A percentile compares a stretch with the other conserved stretches of the same genome.
Evolutionary conservation across 495 filamentous ascomycete genomes (phyloP).

Genomic region (Aspergillus wentii): DNA sequence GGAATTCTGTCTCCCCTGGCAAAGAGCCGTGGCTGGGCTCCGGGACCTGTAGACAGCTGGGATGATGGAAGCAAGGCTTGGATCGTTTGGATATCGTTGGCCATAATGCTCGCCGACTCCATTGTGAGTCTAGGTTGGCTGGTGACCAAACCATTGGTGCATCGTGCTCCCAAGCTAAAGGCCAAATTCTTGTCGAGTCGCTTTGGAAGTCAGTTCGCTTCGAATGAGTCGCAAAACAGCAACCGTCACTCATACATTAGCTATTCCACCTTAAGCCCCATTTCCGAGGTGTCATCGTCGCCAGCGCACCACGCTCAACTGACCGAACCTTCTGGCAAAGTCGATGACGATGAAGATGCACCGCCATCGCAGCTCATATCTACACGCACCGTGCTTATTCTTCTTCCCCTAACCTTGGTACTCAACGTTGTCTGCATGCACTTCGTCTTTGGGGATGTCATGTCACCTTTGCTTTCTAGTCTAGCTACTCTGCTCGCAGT

Average conservation of each 20-base stretch:
- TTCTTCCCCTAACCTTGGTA: slow-evolving; percentile 69
- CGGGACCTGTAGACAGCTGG: slow-evolving; percentile 83
- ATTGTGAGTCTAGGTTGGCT: slow-evolving; percentile 84
- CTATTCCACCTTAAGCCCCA: slow-evolving; percentile 36
- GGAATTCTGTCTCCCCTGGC: slow-evolving; percentile 85
- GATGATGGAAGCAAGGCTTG: slow-evolving; percentile 88
- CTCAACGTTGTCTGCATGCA: slow-evolving; percentile 79
- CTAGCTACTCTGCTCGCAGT: slow-evolving; percentile 83
- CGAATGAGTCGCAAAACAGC: slow-evolving; percentile 2
- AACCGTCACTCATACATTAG: slow-evolving; percentile 26
- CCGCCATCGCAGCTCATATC: slow-evolving; percentile 79
- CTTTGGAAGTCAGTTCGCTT: slow-evolving; percentile 20
- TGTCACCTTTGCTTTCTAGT: slow-evolving; percentile 63
- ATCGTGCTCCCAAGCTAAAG: slow-evolving; percentile 31
- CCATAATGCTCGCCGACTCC: slow-evolving; percentile 95
- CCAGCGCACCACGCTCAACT: slow-evolving; percentile 2
- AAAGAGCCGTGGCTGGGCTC: slow-evolving; percentile 82
- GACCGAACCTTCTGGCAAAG: slow-evolving; percentile 7
- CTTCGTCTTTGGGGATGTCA: slow-evolving; percentile 64
- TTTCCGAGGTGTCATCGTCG: slow-evolving; percentile 16
- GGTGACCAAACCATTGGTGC: slow-evolving; percentile 55
- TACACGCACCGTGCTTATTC: slow-evolving; percentile 61
- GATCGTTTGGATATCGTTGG: slow-evolving; percentile 94
- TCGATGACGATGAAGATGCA: slow-evolving; percentile 61
- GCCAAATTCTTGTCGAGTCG: slow-evolving; percentile 22